These are phyloP conservation scores for Exophiala calicioides DNA, from an alignment of 2,329 filamentous ascomycete genomes.

Conservation along the genomic window DNA sequence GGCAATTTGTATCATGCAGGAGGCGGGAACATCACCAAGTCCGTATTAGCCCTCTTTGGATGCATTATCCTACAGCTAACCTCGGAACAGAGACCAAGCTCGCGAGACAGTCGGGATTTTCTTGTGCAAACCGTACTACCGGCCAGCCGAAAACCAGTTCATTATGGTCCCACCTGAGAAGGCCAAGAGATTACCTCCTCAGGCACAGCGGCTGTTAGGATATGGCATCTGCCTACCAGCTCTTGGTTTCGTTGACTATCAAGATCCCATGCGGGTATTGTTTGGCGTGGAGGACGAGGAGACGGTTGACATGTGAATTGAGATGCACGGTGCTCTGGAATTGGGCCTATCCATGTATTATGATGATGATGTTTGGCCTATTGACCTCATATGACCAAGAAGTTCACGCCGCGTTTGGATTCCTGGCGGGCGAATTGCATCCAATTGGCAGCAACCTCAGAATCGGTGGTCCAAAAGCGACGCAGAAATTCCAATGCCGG, in stretches of 20 bases:
- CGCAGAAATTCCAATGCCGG: slow-evolving; percentile 27
- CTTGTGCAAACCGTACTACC: slow-evolving; percentile 24
- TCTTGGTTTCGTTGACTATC: slow-evolving; percentile 30
- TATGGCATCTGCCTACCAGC: slow-evolving; percentile 31
- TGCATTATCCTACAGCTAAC: not conserved
- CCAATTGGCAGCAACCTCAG: slow-evolving; percentile 9
- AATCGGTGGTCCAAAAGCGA: slow-evolving; percentile 24
- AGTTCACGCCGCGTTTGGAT: slow-evolving; percentile 10
- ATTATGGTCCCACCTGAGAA: slow-evolving; percentile 30
- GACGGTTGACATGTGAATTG: slow-evolving; percentile 36
- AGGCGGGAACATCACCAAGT: slow-evolving; percentile 31
- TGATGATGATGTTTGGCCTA: slow-evolving; percentile 18
- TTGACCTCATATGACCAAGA: slow-evolving; percentile 20
- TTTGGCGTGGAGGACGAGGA: slow-evolving; percentile 37
- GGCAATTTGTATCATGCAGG: slow-evolving; percentile 39
- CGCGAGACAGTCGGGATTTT: slow-evolving; percentile 28
- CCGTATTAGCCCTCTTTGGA: not conserved
- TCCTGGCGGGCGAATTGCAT: slow-evolving; percentile 21
- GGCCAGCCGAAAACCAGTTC: slow-evolving; percentile 35
- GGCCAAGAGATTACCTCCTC: slow-evolving; percentile 25
- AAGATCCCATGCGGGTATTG: slow-evolving; percentile 30
- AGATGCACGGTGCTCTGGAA: slow-evolving; percentile 9
- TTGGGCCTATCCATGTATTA: too few relatives aligned
- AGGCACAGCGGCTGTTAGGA: slow-evolving; percentile 32
- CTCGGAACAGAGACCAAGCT: slow-evolving; percentile 17